Conservation (phyloP, 2,329 filamentous ascomycete species). For the Paracoccidioides brasiliensis region DNA sequence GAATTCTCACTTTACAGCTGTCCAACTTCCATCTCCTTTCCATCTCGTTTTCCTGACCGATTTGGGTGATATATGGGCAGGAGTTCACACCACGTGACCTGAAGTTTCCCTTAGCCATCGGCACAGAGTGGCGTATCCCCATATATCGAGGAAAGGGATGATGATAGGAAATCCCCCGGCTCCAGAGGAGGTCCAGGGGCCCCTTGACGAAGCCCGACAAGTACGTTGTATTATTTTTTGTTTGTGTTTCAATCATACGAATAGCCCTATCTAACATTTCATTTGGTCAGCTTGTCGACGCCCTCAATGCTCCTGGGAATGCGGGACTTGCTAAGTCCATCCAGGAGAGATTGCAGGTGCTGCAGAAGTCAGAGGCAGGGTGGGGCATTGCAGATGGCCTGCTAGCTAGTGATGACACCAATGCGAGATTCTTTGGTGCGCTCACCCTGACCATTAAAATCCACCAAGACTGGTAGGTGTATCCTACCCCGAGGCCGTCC, state of each 20-base stretch:
- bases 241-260: background rate
- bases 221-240: background rate
- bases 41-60: background rate
- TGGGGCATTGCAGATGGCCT: slow-evolving; percentile 77
- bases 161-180: background rate
- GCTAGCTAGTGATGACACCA: slow-evolving; percentile 53
- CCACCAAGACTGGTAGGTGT: slow-evolving; percentile 65
- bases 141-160: background rate
- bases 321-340: slow-evolving; percentile 36
- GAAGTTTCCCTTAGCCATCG: background rate
- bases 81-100: background rate
- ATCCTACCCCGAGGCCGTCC: too few species aligned
- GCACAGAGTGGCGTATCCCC: background rate
- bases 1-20: too few species aligned
- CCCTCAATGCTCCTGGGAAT: slow-evolving; percentile 33
- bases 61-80: background rate
- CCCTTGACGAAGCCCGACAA: slow-evolving; percentile 4
- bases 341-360: slow-evolving; percentile 61
- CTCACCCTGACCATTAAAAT: slow-evolving; percentile 89
- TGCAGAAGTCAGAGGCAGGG: slow-evolving; percentile 68
- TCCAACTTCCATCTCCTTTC: background rate
- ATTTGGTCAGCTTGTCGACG: slow-evolving; percentile 24
- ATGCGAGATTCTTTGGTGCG: slow-evolving; percentile 83
- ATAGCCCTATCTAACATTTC: background rate
- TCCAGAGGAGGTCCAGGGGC: background rate